Conservation (phyloP, 192 early-diverging fungal genomes). For the Backusella macrospora region DNA sequence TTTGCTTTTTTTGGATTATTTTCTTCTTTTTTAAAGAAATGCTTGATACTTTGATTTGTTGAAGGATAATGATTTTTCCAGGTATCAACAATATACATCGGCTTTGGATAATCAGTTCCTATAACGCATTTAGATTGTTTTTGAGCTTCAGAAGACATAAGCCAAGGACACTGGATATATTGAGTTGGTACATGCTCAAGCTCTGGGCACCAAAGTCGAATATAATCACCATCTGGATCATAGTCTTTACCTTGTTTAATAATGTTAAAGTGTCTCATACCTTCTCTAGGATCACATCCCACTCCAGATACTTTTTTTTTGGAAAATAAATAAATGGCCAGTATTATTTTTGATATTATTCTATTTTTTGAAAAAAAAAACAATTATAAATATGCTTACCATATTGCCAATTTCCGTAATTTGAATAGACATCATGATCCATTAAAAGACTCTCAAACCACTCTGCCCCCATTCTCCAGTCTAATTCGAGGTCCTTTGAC, state of each 20-base stretch:
- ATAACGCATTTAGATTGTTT: constrained; percentile 10
- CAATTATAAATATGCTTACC: constrained; percentile 4
- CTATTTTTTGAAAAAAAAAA: not conserved
- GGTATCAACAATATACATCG: constrained; percentile 9
- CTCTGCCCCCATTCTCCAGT: constrained; percentile 45
- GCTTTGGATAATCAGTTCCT: constrained; percentile 24
- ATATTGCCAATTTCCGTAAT: constrained; percentile 54
- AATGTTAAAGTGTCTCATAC: constrained; percentile 41
- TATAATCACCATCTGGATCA: constrained; percentile 42
- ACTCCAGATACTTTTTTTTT: constrained; percentile 39
- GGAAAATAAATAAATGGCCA: not conserved
- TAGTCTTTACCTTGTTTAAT: constrained; percentile 49
- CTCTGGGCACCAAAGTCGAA: constrained; percentile 42
- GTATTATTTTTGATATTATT: not conserved
- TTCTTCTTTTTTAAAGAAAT: not conserved
- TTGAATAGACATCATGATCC: constrained; percentile 47
- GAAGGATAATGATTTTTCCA: constrained; percentile 17
- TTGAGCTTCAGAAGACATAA: constrained; percentile 17
- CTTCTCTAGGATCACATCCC: constrained; percentile 43
- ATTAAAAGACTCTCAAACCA: constrained; percentile 41
- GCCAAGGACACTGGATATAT: constrained; percentile 14
- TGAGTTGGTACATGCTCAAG: constrained; percentile 16
- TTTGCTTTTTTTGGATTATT: not conserved
- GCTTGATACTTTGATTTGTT: not conserved
- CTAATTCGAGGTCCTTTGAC: constrained; percentile 36